These are phyloP conservation scores for Populus simonii DNA, from an alignment of 345 rosid genomes.

Conservation along the genomic window DNA sequence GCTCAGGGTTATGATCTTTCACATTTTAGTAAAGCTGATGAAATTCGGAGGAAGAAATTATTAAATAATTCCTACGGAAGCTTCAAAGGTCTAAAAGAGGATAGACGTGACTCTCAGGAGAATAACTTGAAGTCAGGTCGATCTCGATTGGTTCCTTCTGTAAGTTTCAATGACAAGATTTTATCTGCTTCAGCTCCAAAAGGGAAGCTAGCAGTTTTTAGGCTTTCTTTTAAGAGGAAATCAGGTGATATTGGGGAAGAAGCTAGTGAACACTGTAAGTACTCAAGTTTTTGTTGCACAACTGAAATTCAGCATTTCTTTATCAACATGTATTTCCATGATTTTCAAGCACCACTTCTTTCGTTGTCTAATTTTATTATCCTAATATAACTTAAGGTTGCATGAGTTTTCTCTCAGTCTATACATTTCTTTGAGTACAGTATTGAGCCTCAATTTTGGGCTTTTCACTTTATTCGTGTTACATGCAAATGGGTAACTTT, in stretches of 20 bases:
- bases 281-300: background rate
- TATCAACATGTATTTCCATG: background rate
- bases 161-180: constrained; percentile 44
- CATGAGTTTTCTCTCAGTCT: background rate
- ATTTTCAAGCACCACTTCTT: background rate
- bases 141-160: constrained; percentile 35
- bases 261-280: constrained; percentile 47
- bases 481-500: background rate
- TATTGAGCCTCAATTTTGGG: background rate
- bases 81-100: constrained; percentile 41
- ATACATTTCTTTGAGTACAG: background rate
- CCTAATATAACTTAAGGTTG: background rate
- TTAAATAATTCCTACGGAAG: constrained; percentile 34
- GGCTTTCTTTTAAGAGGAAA: constrained; percentile 63
- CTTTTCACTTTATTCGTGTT: background rate
- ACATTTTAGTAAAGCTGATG: constrained; percentile 36
- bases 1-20: constrained; percentile 33
- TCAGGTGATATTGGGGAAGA: constrained; percentile 61
- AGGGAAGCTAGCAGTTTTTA: constrained; percentile 47
- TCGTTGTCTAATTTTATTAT: background rate
- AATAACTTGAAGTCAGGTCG: constrained; percentile 30
- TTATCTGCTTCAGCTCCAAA: constrained; percentile 30
- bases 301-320: background rate
- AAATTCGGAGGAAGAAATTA: constrained; percentile 36
- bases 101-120: constrained; percentile 30